Conservation (phyloP, 1,139 yeast genomes). For the Geotrichum siamense region DNA sequence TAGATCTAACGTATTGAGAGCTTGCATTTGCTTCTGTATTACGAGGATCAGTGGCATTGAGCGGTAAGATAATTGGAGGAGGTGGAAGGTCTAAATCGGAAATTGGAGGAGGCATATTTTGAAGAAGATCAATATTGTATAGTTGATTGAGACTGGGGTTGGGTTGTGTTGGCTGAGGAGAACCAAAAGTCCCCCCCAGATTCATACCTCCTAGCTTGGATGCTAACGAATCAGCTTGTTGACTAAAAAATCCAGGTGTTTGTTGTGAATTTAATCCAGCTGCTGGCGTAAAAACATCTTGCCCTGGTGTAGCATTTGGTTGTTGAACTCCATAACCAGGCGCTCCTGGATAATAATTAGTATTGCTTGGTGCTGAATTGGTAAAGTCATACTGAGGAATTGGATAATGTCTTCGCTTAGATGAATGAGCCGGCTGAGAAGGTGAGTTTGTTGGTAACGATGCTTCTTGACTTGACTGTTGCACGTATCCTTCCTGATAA, state of each 20-base stretch:
- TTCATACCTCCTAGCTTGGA: slow-evolving; percentile 27
- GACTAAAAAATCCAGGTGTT: background rate
- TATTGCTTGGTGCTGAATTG: slow-evolving; percentile 8
- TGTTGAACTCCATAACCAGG: slow-evolving; percentile 7
- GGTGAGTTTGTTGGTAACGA: slow-evolving; percentile 6
- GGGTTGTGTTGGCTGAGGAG: slow-evolving; percentile 3
- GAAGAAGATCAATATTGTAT: slow-evolving; percentile 57
- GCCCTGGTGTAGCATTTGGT: slow-evolving; percentile 5
- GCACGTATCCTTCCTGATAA: slow-evolving; percentile 12
- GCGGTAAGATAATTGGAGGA: slow-evolving; percentile 78
- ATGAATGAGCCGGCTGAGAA: slow-evolving; percentile 7
- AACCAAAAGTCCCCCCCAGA: slow-evolving; percentile 19
- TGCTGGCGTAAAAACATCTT: slow-evolving; percentile 17
- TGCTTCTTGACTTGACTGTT: slow-evolving; percentile 3
- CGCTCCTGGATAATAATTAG: slow-evolving; percentile 9
- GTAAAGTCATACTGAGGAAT: slow-evolving; percentile 17
- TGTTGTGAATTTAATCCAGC: slow-evolving; percentile 4
- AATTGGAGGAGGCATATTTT: slow-evolving; percentile 77
- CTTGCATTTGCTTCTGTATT: slow-evolving; percentile 62
- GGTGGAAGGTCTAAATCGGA: slow-evolving; percentile 84
- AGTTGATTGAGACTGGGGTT: slow-evolving; percentile 11
- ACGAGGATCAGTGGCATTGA: slow-evolving; percentile 52
- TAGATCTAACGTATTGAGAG: slow-evolving; percentile 73
- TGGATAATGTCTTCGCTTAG: slow-evolving; percentile 17
- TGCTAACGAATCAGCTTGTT: slow-evolving; percentile 21